phyloP scores from a whole-genome alignment of 768 basidiomycete species.

The Fomitopsis serialis region DNA sequence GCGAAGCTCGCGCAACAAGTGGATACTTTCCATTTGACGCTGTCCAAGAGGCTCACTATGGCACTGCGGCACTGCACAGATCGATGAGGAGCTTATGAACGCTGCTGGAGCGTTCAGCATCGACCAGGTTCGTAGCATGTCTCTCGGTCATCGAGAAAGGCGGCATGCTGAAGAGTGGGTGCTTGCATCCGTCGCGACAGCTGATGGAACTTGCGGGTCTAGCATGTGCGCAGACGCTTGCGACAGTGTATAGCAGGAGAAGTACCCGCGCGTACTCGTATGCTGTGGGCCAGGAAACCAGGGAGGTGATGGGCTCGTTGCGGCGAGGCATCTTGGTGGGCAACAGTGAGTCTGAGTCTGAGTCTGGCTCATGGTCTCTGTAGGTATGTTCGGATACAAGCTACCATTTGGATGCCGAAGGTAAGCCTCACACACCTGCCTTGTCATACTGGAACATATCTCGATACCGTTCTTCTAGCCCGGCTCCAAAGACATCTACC shows the following conservation, averaged over 20 bases:
- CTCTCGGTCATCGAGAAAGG: background rate
- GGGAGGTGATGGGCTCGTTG: conserved; percentile 95
- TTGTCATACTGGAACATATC: no score
- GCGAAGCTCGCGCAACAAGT: conserved; percentile 77
- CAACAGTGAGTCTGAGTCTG: conserved; percentile 1
- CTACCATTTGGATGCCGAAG: conserved; percentile 95
- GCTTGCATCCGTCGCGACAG: conserved; percentile 36
- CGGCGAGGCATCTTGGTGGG: conserved; percentile 85
- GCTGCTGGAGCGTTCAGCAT: conserved; percentile 86
- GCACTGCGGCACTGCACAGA: conserved; percentile 37
- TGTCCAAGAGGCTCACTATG: background rate
- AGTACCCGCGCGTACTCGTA: conserved; percentile 77
- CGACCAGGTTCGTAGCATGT: conserved; percentile 60
- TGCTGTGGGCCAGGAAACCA: conserved; percentile 98
- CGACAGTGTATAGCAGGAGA: conserved; percentile 69
- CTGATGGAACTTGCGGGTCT: conserved; percentile 96
- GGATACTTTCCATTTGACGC: conserved; percentile 5
- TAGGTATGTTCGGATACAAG: conserved; percentile 89
- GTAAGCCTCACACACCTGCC: conserved; percentile 28
- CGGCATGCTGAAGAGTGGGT: no score
- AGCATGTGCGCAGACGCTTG: conserved; percentile 85
- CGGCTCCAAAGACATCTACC: conserved; percentile 89
- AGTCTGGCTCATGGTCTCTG: background rate
- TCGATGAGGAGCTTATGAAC: conserved; percentile 93
- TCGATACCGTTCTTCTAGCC: conserved; percentile 41